Percentiles rank a stretch among this genome's conserved stretches.
Conservation (phyloP, 129 eudicot species). For the Logfia minima region DNA sequence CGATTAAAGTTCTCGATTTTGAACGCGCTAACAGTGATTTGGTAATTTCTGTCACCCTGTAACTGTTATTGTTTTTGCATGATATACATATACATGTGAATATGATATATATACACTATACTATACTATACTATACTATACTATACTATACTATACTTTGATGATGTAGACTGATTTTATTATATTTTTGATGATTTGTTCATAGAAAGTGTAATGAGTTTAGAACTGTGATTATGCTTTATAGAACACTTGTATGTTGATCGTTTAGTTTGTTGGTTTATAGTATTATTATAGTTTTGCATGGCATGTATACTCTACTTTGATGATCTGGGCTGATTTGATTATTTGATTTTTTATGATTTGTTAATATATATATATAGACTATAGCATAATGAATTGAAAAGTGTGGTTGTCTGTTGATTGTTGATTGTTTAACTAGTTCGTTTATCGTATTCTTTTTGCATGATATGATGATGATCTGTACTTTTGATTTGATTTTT, state of each 20-base stretch:
- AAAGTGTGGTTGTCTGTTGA: background rate
- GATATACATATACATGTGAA: background rate
- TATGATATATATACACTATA: too few relatives aligned
- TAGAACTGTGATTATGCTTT: background rate
- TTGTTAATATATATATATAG: too few relatives aligned
- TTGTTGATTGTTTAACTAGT: background rate
- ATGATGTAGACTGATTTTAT: background rate
- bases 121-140: too few relatives aligned
- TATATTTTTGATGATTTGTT: background rate
- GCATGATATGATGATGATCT: background rate
- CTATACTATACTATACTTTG: too few relatives aligned
- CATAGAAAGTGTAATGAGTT: background rate
- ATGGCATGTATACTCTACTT: background rate
- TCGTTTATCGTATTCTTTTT: too few relatives aligned
- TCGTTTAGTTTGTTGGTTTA: background rate
- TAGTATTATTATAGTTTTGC: too few relatives aligned
- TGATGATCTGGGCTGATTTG: slow-evolving; percentile 11
- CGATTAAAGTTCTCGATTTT: slow-evolving; percentile 82
- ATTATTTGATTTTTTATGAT: background rate
- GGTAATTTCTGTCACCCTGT: slow-evolving; percentile 46
- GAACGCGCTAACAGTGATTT: slow-evolving; percentile 82
- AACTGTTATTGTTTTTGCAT: background rate
- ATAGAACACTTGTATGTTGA: background rate
- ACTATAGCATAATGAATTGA: too few relatives aligned
- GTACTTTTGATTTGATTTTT: background rate